Percentiles rank a stretch among this genome's conserved stretches.
These are phyloP conservation scores for Penicillium egyptiacum DNA, from an alignment of 495 filamentous ascomycete genomes.

Conservation along the genomic window DNA sequence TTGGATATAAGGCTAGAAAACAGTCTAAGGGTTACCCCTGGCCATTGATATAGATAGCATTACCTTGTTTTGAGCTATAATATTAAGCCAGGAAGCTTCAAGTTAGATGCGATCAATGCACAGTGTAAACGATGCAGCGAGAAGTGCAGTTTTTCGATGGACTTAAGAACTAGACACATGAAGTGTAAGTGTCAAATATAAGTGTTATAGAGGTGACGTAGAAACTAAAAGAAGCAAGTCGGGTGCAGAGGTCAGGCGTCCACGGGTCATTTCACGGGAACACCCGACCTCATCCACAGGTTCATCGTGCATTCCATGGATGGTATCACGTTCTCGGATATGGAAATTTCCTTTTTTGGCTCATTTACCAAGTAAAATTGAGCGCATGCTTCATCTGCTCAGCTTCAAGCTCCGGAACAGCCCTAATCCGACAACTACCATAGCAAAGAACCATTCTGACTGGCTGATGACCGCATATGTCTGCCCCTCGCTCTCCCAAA, in stretches of 20 bases:
- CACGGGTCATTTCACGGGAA: constrained; percentile 14
- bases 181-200: background rate
- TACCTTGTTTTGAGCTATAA: no score
- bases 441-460: background rate
- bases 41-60: no score
- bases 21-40: background rate
- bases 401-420: no score
- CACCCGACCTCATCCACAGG: constrained; percentile 8
- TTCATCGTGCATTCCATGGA: background rate
- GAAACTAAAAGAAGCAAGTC: background rate
- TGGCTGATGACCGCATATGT: background rate
- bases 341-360: background rate
- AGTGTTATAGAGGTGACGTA: background rate
- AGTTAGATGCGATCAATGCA: no score
- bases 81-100: no score
- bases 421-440: no score
- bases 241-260: background rate
- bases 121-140: background rate
- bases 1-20: background rate
- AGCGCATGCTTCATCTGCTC: no score
- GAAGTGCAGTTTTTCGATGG: background rate
- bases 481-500: background rate
- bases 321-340: background rate
- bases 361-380: no score
- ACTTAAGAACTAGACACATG: background rate